Percentiles rank a stretch among this genome's conserved stretches.
Conservation (phyloP, 495 filamentous ascomycete genomes). For the Physcia stellaris region DNA sequence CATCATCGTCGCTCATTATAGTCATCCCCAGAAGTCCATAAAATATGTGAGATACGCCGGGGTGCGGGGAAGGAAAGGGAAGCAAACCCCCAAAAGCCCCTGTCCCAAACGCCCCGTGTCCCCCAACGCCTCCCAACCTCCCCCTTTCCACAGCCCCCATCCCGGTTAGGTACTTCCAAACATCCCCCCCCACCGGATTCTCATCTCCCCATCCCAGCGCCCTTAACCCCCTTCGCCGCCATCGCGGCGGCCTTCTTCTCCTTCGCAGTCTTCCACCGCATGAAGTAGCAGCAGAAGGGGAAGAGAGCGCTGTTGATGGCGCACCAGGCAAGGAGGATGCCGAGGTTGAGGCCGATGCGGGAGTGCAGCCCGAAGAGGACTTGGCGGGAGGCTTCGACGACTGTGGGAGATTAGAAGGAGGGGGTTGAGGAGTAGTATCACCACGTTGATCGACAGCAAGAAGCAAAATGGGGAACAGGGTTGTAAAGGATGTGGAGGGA, state of each 20-base stretch:
- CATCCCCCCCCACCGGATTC: too few species aligned
- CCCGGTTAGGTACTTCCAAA: too few species aligned
- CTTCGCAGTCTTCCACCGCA: constrained; percentile 41
- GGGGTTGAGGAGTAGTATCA: constrained; percentile 8
- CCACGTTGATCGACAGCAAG: too few species aligned
- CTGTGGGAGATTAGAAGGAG: constrained; percentile 13
- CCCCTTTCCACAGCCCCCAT: too few species aligned
- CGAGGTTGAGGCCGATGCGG: constrained; percentile 51
- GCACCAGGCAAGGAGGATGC: constrained; percentile 47
- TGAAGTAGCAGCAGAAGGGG: constrained; percentile 44
- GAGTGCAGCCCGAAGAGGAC: constrained; percentile 52
- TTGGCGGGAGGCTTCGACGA: constrained; percentile 49
- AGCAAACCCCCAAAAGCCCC: too few species aligned
- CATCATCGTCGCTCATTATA: too few species aligned
- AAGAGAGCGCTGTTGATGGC: constrained; percentile 42
- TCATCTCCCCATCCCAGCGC: too few species aligned
- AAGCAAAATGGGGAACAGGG: neutral
- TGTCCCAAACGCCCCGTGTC: too few species aligned
- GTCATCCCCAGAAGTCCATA: too few species aligned
- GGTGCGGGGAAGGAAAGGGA: too few species aligned
- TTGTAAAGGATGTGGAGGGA: constrained; percentile 8
- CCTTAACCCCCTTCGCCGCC: constrained; percentile 1
- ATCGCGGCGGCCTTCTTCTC: constrained; percentile 9
- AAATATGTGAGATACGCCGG: too few species aligned
- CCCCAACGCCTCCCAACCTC: too few species aligned